Conservation (phyloP, 2,329 filamentous ascomycete genomes). For the Didymella exigua region DNA sequence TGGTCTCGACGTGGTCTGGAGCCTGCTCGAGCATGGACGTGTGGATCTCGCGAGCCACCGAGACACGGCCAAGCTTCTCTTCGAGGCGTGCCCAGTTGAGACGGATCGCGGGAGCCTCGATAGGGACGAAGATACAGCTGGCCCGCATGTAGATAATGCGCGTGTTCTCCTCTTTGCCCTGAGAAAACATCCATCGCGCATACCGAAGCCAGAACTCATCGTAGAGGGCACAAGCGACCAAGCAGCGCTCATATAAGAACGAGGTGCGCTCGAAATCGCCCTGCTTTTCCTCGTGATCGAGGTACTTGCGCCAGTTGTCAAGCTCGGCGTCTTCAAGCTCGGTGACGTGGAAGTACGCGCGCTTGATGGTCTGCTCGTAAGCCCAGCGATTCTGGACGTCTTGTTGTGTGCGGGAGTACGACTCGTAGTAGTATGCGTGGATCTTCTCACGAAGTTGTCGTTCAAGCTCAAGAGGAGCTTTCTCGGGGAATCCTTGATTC, state of each 20-base stretch:
- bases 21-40: constrained; percentile 75
- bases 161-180: constrained; percentile 83
- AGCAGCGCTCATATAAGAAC: constrained; percentile 90
- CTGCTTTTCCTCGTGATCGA: constrained; percentile 92
- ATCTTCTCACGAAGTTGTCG: constrained; percentile 80
- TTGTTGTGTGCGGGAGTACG: constrained; percentile 79
- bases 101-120: constrained; percentile 81
- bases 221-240: constrained; percentile 92
- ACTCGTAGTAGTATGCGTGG: constrained; percentile 78
- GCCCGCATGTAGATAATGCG: constrained; percentile 91
- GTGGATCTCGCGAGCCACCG: constrained; percentile 84
- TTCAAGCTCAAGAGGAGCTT: constrained; percentile 79
- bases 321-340: constrained; percentile 86
- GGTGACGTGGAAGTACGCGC: constrained; percentile 95
- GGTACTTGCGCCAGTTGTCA: constrained; percentile 90
- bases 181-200: constrained; percentile 82
- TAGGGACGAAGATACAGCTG: constrained; percentile 81
- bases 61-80: constrained; percentile 77
- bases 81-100: constrained; percentile 95
- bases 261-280: constrained; percentile 75
- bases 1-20: constrained; percentile 84
- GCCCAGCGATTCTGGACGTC: constrained; percentile 95
- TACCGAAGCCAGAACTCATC: constrained; percentile 99
- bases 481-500: constrained; percentile 57
- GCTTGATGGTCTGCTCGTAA: constrained; percentile 92